Evolutionary conservation across 2,329 filamentous ascomycete species (phyloP), one percentile per base, ranked within the genome.

Genomic region (Pseudophaeomoniella oleicola): DNA sequence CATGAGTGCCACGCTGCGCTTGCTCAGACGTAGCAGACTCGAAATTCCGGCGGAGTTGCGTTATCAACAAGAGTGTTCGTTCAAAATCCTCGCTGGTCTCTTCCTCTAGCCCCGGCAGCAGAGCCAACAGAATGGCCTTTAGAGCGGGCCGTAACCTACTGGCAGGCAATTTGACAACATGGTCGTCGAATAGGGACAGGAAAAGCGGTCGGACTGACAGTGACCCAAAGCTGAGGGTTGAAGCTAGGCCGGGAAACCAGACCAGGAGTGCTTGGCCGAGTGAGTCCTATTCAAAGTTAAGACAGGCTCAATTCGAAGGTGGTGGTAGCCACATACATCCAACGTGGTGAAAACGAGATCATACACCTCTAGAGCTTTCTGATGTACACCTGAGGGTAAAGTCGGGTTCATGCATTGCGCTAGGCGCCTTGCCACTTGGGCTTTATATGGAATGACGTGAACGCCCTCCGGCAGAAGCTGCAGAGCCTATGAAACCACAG

Each of bases 21-120:
- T 62, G 17, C 6, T 13, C 44, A 11, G 70, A 61, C 41, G 69
- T 67, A 16, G 60, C 59, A 5, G 58, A 19, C 36, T 30, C 38
- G 40, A 6, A 35, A 31, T 32, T 47, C 27, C 54, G 52, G 50
- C 87, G 85, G 54, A 96, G 76, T 39, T 72, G 76, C 47, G 90
- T 80, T 33, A 96, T 55, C 6, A 94, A 73, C 39, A 71, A 73
- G 38, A 94, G 56, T 2, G 87, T 92, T 37, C 82, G 73, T 43
- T 96, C 88, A 55, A 96, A 98, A 53, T 98, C 92, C 53, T 98
- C 90, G 45, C 87, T 92, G 5, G 85, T 92, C 55, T 96, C 90
- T 46, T 98, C 90, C 56, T 98, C 90, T 2, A 98, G 61, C 0
- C 87, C 90, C 0, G 90, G 90, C 3, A 98, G 64, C 18, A 98